phyloP scores from a whole-genome alignment of 1,284 basidiomycete genomes.

The Rhodotorula sp. region DNA sequence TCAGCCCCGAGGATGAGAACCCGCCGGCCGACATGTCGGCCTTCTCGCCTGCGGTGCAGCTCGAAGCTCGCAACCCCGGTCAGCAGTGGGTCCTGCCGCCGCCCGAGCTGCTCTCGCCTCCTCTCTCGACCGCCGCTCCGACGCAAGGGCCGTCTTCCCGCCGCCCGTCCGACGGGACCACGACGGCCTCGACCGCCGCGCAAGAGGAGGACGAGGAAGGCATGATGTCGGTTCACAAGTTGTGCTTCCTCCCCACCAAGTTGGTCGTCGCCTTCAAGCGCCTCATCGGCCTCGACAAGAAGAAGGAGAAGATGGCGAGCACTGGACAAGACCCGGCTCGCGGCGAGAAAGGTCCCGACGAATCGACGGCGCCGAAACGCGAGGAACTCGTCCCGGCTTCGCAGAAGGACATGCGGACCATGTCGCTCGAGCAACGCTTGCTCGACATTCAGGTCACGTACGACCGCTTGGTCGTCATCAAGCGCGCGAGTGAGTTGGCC shows the following conservation, averaged over 20 bases:
- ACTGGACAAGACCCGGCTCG: too few species aligned
- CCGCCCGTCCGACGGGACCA: not conserved
- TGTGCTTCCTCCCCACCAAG: not conserved
- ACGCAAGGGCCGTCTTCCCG: not conserved
- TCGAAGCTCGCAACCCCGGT: conserved; percentile 15
- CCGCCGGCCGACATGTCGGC: conserved; percentile 1
- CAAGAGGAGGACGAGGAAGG: not conserved
- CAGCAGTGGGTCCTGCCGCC: conserved; percentile 1
- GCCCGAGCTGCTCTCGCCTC: not conserved
- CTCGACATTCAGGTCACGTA: conserved; percentile 20
- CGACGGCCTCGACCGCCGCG: not conserved
- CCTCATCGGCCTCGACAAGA: not conserved
- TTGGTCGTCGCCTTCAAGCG: not conserved
- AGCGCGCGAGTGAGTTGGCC: conserved; percentile 9
- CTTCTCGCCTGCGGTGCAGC: conserved; percentile 17
- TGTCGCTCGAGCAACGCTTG: conserved; percentile 11
- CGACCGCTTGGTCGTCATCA: conserved; percentile 23
- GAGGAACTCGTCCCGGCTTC: conserved; percentile 7
- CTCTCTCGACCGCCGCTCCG: not conserved
- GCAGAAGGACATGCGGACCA: not conserved
- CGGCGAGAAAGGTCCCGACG: not conserved
- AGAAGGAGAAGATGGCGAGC: not conserved
- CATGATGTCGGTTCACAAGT: not conserved
- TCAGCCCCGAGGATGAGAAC: conserved; percentile 14
- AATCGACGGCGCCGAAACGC: not conserved